Conservation (phyloP, 805 yeast genomes). For the Suhomyces vadensis region DNA sequence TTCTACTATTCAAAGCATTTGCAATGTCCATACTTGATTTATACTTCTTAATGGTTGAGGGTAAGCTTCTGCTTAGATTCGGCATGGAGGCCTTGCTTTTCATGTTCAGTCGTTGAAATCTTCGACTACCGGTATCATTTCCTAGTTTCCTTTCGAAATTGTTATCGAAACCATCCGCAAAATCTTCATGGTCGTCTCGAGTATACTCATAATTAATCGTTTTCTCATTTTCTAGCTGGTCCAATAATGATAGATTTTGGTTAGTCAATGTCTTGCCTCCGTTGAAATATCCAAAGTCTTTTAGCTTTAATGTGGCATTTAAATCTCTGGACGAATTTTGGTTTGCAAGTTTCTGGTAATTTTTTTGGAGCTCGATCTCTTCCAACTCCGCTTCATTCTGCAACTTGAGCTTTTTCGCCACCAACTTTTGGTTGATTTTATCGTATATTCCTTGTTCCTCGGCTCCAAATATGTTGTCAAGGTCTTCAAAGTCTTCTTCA, state of each 20-base stretch:
- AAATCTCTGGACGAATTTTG: constrained; percentile 17
- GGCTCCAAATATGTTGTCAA: constrained; percentile 40
- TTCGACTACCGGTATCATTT: neutral
- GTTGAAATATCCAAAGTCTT: constrained; percentile 24
- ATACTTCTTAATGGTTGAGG: constrained; percentile 25
- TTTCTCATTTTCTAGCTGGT: constrained; percentile 32
- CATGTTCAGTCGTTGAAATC: neutral
- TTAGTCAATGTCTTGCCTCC: constrained; percentile 6
- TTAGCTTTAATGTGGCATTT: constrained; percentile 29
- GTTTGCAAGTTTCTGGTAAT: constrained; percentile 14
- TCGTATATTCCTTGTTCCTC: constrained; percentile 38
- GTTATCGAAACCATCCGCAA: constrained; percentile 39
- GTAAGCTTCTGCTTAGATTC: constrained; percentile 11
- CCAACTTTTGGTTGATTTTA: constrained; percentile 26
- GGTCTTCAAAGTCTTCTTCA: constrained; percentile 39
- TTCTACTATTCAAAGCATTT: constrained; percentile 4
- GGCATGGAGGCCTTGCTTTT: constrained; percentile 24
- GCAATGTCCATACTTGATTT: constrained; percentile 36
- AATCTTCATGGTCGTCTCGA: constrained; percentile 37
- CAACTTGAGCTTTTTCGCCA: constrained; percentile 23
- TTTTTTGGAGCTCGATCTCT: constrained; percentile 29
- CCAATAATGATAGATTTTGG: constrained; percentile 16
- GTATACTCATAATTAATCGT: constrained; percentile 39
- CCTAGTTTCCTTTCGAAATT: constrained; percentile 10
- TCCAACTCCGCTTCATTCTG: constrained; percentile 36